Percentiles rank a stretch among this genome's conserved stretches.
phyloP scores from a whole-genome alignment of 331 rosid genomes.

The Rhamnella rubrinervis region DNA sequence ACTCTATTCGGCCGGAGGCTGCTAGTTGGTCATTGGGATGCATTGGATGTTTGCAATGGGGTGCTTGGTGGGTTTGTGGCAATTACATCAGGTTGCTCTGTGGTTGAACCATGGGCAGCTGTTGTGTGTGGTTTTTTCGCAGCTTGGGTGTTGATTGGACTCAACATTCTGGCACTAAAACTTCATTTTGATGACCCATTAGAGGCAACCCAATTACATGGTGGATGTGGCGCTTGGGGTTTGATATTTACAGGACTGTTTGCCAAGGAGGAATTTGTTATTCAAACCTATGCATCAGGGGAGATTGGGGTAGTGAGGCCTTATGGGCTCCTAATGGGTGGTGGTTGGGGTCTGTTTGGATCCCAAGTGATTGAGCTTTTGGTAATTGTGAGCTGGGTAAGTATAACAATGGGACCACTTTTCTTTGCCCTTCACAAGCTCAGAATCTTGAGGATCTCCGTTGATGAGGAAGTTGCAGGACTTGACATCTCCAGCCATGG shows the following conservation, averaged over 20 bases:
- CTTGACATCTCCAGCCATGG: constrained; percentile 75
- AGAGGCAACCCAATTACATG: constrained; percentile 77
- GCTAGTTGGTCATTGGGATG: constrained; percentile 69
- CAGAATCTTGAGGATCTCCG: constrained; percentile 46
- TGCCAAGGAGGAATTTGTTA: constrained; percentile 61
- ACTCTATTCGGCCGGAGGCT: constrained; percentile 55
- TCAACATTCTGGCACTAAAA: constrained; percentile 55
- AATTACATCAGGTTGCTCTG: constrained; percentile 68
- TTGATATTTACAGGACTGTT: constrained; percentile 71
- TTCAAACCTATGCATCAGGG: constrained; percentile 44
- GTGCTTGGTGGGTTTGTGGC: constrained; percentile 78
- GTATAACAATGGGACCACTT: constrained; percentile 66
- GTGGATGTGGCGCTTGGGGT: constrained; percentile 78
- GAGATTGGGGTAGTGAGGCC: constrained; percentile 40
- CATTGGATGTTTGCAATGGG: constrained; percentile 67
- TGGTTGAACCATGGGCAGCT: constrained; percentile 83
- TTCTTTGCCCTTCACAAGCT: constrained; percentile 53
- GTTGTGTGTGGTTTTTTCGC: constrained; percentile 60
- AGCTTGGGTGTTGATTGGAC: constrained; percentile 61
- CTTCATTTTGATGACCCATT: constrained; percentile 63
- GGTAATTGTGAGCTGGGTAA: constrained; percentile 60
- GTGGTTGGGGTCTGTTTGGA: constrained; percentile 70
- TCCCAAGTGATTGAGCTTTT: constrained; percentile 56
- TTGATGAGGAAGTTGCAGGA: constrained; percentile 54
- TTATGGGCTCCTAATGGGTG: constrained; percentile 59